Base-by-base conservation (phyloP, 2,329 filamentous ascomycete genomes). In the Penicillium sp. region DNA sequence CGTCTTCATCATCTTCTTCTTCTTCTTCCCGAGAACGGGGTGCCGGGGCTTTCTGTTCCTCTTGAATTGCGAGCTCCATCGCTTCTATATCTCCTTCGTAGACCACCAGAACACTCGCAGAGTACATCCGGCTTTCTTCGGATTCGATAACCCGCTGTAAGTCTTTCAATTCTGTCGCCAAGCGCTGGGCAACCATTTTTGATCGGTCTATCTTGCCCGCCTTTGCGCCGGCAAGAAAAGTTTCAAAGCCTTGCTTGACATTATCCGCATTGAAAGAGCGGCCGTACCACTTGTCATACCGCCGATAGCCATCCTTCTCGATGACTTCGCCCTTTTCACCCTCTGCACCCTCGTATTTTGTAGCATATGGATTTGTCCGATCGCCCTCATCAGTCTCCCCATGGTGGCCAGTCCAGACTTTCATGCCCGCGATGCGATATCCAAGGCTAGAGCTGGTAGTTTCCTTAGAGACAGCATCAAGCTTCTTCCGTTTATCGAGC, bases 211-310 rank as follows among this genome's bases (percentile, higher is more conserved):
- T 67, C 9, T 68, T 68, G 50, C 75, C 77, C 36, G 68, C 71
- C 60, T 74, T 73, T 33, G 76, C 73, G 5, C 80, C 77, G 9
- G 77, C 74, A 31, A 88, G 77, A 65, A 84, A 89, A 8, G 81
- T 81, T 42, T 78, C 76, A 59, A 89, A 86, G 0, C 82, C 86
- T 29, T 83, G 77, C 21, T 78, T 76, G 15, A 88, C 80, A 61
- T 82, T 85, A 2, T 82, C 74, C 0, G 78, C 77, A 12, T 70
- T 79, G 70, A 88, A 85, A 1, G 80, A 79, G 29, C 86, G 80
- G 4, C 86, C 86, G 62, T 88, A 89, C 75, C 83, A 81, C 68
- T 88, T 89, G 70, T 87, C 85, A 69, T 86, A 89, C 15, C 82
- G 79, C 67, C 80, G 81, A 68, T 84, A 87, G 12, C 80, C 79